Base-by-base conservation (phyloP, 2,329 filamentous ascomycete species). In the Aspergillus puulaauensis region DNA sequence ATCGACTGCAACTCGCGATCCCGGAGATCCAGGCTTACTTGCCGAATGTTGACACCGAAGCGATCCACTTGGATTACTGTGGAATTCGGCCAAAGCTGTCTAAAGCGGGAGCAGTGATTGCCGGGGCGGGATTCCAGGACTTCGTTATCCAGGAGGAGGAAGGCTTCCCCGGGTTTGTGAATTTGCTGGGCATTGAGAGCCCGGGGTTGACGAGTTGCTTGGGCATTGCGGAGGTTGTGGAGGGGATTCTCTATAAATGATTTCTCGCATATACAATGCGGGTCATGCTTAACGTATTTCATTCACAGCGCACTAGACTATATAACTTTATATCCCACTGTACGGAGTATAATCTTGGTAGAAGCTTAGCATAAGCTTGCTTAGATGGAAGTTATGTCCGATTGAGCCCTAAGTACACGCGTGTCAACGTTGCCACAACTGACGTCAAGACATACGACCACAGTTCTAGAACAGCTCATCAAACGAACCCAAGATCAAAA, bases 161-260 rank as follows among this genome's bases (percentile, higher is more conserved):
- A 1, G 92, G 90, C 0, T 92, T 85, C 67, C 77, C 83, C 2
- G 93, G 91, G 2, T 97, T 93, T 83, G 83, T 98, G 8, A 97
- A 97, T 78, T 72, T 98, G 64, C 70, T 98, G 66, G 93, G 92
- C 0, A 97, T 97, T 65, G 93, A 98, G 79, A 96, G 91, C 74
- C 93, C 93, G 0, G 93, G 93, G 4, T 76, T 98, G 73, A 98
- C 93, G 47, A 95, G 90, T 72, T 86, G 83, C 66, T 76, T 98
- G 77, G 92, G 92, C 2, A 93, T 97, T 74, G 93, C 82, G 3
- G 90, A 96, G 70, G 83, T 84, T 79, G 92, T 96, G 9, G 76
- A 84, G 64, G 71, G 66, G 1, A 69, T 87, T 51, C 62, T 87
- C 65, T 86, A 86, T 48, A 69, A 37, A 41, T 50, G 6, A 37